Evolutionary conservation across 305 asterid species (phyloP).

Genomic region (Fraxinus latifolia): DNA sequence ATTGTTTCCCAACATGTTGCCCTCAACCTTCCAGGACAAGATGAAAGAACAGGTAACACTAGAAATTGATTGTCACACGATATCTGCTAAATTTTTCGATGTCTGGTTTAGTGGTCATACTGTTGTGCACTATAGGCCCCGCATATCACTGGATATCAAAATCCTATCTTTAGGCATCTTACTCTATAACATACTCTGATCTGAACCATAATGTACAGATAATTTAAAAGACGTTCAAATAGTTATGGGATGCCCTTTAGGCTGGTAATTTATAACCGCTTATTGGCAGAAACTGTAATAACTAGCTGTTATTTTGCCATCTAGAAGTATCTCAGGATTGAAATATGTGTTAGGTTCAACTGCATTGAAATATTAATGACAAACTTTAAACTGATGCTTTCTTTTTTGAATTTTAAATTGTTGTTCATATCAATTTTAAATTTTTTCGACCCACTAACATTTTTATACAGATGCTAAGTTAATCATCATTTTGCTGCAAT

Average conservation of each 20-base stretch:
- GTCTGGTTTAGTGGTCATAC: neutral
- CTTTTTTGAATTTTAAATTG: neutral
- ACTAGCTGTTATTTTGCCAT: neutral
- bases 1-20: slow-evolving; percentile 93
- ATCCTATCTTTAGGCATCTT: neutral
- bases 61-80: slow-evolving; percentile 19
- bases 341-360: neutral
- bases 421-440: neutral
- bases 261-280: neutral
- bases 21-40: slow-evolving; percentile 98
- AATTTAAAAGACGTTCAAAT: neutral
- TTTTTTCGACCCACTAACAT: neutral
- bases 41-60: slow-evolving; percentile 88
- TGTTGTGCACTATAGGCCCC: neutral
- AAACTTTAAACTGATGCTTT: neutral
- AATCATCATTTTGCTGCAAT: neutral
- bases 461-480: neutral
- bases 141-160: neutral
- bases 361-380: neutral
- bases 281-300: neutral
- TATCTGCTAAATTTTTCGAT: neutral
- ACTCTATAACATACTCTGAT: neutral
- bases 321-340: neutral
- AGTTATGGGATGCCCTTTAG: neutral
- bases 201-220: neutral